phyloP scores from a whole-genome alignment of 1,284 basidiomycete species.

The Mycosarcoma maydis region DNA sequence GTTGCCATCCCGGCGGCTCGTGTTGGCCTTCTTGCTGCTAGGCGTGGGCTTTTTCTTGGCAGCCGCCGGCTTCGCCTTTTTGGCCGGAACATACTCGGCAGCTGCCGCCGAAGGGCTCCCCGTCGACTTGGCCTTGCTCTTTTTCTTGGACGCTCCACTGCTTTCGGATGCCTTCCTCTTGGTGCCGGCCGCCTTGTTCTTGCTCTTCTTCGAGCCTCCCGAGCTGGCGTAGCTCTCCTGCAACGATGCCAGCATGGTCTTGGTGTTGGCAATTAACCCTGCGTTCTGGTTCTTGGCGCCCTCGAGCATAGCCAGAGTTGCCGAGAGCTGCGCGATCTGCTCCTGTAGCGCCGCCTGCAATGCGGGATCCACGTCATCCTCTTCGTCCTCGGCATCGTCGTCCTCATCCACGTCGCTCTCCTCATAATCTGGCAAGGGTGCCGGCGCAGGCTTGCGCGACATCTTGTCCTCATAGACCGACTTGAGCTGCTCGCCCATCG shows the following conservation, averaged over 20 bases:
- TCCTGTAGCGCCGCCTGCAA: constrained; percentile 52
- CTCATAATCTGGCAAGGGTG: constrained; percentile 60
- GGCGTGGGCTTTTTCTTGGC: constrained; percentile 48
- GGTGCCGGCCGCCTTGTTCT: constrained; percentile 47
- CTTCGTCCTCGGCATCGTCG: constrained; percentile 58
- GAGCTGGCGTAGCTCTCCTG: constrained; percentile 51
- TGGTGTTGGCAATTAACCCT: constrained; percentile 56
- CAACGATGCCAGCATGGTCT: constrained; percentile 52
- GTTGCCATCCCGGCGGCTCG: constrained; percentile 35
- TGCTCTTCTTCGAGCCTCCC: constrained; percentile 49
- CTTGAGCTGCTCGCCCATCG: constrained; percentile 72
- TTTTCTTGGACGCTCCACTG: constrained; percentile 34
- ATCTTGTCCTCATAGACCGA: constrained; percentile 90
- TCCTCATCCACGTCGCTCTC: constrained; percentile 69
- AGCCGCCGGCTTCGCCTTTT: constrained; percentile 54
- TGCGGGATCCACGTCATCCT: constrained; percentile 49
- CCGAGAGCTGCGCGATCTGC: constrained; percentile 57
- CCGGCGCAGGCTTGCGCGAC: constrained; percentile 75
- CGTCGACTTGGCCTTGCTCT: constrained; percentile 44
- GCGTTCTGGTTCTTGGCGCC: constrained; percentile 58
- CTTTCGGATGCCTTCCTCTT: constrained; percentile 51
- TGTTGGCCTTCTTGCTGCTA: constrained; percentile 47
- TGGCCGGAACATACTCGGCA: constrained; percentile 39
- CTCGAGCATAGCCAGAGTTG: constrained; percentile 57
- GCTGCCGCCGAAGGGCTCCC: constrained; percentile 28